Base-by-base conservation (phyloP, 805 yeast genomes). In the Brettanomyces bruxellensis region DNA sequence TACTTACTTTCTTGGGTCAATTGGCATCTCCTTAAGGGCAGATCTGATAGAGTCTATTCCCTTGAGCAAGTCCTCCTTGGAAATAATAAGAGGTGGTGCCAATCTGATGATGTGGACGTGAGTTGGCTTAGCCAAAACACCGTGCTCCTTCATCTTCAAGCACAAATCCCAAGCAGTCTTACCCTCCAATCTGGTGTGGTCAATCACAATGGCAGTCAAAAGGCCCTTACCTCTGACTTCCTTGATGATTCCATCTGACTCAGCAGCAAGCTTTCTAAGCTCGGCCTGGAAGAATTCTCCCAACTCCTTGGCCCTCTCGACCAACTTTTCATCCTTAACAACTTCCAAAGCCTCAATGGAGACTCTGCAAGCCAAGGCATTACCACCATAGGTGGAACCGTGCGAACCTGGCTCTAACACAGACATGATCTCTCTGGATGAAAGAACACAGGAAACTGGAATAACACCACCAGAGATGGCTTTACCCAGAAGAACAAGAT, bases 301-400 rank as follows among this genome's bases (percentile, higher is more conserved):
- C 54, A 87, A 73, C 32, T 68, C 71, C 25, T 66, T 67, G 4
- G 97, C 81, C 66, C 95, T 79, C 60, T 86, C 86, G 38, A 83
- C 89, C 59, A 91, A 75, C 25, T 81, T 74, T 69, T 91, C 98
- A 56, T 91, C 95, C 64, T 75, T 78, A 47, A 91, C 87, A 45
- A 91, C 98, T 57, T 88, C 77, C 54, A 91, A 73, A 9, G 98
- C 96, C 49, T 96, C 96, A 63, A 87, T 81, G 50, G 97, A 93
- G 22, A 88, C 96, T 47, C 87, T 77, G 54, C 95, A 87, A 23
- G 95, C 91, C 63, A 91, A 76, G 54, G 98, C 96, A 70, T 89
- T 91, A 66, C 98, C 98, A 67, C 98, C 98, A 64, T 86, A 91
- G 23, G 98, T 91, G 28, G 97, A 90, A 45, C 98, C 98, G 68